Evolutionary conservation across 495 filamentous ascomycete species (phyloP), one percentile per base, ranked within the genome.

Genomic region (Penicillium canariense): DNA sequence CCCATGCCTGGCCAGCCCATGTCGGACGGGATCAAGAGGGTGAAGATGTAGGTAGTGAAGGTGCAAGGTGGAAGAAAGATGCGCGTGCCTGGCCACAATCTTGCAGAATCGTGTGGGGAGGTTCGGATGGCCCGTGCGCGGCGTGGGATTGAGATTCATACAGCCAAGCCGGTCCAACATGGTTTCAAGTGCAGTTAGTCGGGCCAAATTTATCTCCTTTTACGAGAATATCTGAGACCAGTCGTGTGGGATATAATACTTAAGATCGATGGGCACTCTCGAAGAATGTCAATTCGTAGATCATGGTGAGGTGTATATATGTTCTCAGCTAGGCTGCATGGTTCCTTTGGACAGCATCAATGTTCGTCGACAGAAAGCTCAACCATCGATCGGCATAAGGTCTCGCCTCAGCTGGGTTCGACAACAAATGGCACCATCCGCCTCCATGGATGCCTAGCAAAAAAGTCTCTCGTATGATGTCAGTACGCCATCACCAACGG

Each of bases 1-100:
- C 58, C 71, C 38, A 68, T 63, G 18, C 70, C 68, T 52, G 68
- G 54, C 70, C 73, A 73, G 60, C 68, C 71, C 73, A 74, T 74
- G 5, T 38, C 52, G 61, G 61, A 54, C 55, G 34, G 27, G 23
- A 27, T 39, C 8, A 22, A 35, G 23, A 14, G 6, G 26, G 14
- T 43, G 25, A 9, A 28, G 49, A 14, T 28, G 30, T 9, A 20
- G n/a, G 30, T 34, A 20, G 38, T 30, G 15, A 5, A 18, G 36
- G 7, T n/a, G n/a, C n/a, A n/a, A n/a, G n/a, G 25, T 12, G 27
- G 12, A 32, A 34, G 42, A 47, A 14, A 14, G 44, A 31, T 43
- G 22, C n/a, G 6, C 6, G 20, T 45, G 52, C 25, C 50, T 56
- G 4, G 14, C 27, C n/a, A n/a, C n/a, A n/a, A n/a, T n/a, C 22